These are phyloP conservation scores for Phytophthora kernoviae DNA, from an alignment of 352 stramenopile species.

Conservation along the genomic window DNA sequence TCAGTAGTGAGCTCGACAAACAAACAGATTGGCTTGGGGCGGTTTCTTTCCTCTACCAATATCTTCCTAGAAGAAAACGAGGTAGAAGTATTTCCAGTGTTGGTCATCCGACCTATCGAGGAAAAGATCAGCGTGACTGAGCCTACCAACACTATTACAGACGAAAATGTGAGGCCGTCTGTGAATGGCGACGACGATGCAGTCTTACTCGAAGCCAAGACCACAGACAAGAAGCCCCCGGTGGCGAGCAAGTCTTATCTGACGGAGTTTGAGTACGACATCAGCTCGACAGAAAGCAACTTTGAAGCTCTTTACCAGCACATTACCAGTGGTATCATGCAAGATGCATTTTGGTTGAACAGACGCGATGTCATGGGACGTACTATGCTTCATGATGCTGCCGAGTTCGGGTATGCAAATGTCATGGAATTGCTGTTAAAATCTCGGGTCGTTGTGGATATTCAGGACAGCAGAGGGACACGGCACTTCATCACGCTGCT, in stretches of 20 bases:
- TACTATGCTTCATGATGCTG: slow-evolving; percentile 68
- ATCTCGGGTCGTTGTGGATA: slow-evolving; percentile 46
- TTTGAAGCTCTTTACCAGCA: slow-evolving; percentile 64
- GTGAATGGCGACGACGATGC: neutral
- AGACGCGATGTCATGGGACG: slow-evolving; percentile 54
- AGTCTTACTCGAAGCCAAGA: neutral
- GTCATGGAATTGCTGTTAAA: slow-evolving; percentile 60
- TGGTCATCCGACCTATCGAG: slow-evolving; percentile 55
- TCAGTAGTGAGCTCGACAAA: slow-evolving; percentile 31
- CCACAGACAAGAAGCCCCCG: neutral
- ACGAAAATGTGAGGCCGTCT: slow-evolving; percentile 2
- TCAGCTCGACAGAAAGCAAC: slow-evolving; percentile 62
- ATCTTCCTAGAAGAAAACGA: slow-evolving; percentile 59
- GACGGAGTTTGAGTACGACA: slow-evolving; percentile 62
- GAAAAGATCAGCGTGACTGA: slow-evolving; percentile 32
- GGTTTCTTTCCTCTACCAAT: slow-evolving; percentile 53
- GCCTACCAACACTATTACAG: neutral
- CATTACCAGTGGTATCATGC: slow-evolving; percentile 32
- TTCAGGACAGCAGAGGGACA: slow-evolving; percentile 51
- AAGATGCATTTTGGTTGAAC: slow-evolving; percentile 55
- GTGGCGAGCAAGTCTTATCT: slow-evolving; percentile 47
- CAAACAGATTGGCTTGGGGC: slow-evolving; percentile 29
- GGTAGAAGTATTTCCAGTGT: slow-evolving; percentile 69
- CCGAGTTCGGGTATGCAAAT: slow-evolving; percentile 55
- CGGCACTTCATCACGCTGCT: slow-evolving; percentile 63